These are phyloP conservation scores for Alternaria sp. DNA, from an alignment of 2,329 filamentous ascomycete genomes.

Conservation along the genomic window DNA sequence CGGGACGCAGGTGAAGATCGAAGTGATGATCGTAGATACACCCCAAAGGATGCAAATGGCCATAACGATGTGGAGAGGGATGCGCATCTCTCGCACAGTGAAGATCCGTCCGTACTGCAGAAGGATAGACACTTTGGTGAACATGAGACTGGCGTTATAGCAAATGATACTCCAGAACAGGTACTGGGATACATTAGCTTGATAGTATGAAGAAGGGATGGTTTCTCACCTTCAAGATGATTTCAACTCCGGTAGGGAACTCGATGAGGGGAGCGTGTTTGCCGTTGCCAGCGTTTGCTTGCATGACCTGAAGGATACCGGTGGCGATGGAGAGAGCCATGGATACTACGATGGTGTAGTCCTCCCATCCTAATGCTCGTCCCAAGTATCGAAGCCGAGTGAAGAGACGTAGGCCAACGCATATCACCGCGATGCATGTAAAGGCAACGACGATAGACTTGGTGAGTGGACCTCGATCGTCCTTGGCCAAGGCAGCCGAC, in stretches of 20 bases:
- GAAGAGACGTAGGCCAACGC: conserved; percentile 27
- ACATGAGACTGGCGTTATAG: conserved; percentile 29
- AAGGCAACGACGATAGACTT: conserved; percentile 25
- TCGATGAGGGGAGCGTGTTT: conserved; percentile 31
- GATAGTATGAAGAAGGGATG: too few species aligned
- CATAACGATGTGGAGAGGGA: conserved; percentile 30
- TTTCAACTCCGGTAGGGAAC: conserved; percentile 11
- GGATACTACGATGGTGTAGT: conserved; percentile 27
- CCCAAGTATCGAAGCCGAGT: conserved; percentile 21
- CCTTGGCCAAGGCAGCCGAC: conserved; percentile 18
- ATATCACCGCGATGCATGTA: conserved; percentile 25
- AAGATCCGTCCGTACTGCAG: conserved; percentile 39
- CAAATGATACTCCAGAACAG: conserved; percentile 35
- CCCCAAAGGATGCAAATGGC: conserved; percentile 27
- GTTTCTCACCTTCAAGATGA: conserved; percentile 16
- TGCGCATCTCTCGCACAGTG: conserved; percentile 25
- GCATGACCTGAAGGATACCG: conserved; percentile 19
- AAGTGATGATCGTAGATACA: conserved; percentile 13
- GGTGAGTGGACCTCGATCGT: conserved; percentile 23
- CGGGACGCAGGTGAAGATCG: conserved; percentile 29
- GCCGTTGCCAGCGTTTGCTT: conserved; percentile 28
- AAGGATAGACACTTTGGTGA: conserved; percentile 38
- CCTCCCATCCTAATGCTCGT: conserved; percentile 28
- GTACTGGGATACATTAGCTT: conserved; percentile 21
- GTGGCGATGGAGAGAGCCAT: conserved; percentile 22